Evolutionary conservation across 164 flowering plant genomes (phyloP).

Genomic region (Annona cherimola): DNA sequence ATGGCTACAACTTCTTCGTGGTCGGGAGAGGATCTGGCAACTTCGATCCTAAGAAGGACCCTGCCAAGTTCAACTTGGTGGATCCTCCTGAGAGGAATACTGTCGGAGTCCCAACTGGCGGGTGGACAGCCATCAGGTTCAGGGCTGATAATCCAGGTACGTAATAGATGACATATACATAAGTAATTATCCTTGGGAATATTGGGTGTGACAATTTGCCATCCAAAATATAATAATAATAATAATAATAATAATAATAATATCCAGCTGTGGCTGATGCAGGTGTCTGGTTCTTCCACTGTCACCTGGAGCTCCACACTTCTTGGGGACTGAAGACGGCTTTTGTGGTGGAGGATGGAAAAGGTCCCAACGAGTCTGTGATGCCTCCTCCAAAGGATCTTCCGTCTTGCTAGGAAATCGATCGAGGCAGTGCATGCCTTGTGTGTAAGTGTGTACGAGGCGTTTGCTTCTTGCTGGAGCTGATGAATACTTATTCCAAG

Average conservation of each 20-base stretch:
- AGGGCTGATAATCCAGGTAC: slow-evolving; percentile 72
- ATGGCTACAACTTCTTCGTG: slow-evolving; percentile 51
- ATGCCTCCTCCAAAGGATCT: slow-evolving; percentile 68
- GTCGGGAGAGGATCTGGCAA: slow-evolving; percentile 51
- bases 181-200: too few relatives aligned
- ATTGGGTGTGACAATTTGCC: too few relatives aligned
- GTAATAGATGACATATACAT: too few relatives aligned
- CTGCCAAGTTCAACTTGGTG: slow-evolving; percentile 49
- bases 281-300: slow-evolving; percentile 80
- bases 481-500: neutral
- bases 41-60: slow-evolving; percentile 41
- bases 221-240: too few relatives aligned
- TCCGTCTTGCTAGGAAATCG: slow-evolving; percentile 41
- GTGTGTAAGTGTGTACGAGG: neutral
- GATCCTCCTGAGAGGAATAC: slow-evolving; percentile 76
- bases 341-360: slow-evolving; percentile 58
- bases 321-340: slow-evolving; percentile 66
- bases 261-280: neutral
- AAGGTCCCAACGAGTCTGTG: slow-evolving; percentile 32
- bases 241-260: too few relatives aligned
- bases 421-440: neutral
- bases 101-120: slow-evolving; percentile 67
- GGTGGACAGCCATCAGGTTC: slow-evolving; percentile 70
- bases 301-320: slow-evolving; percentile 67
- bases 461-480: neutral